phyloP scores from a whole-genome alignment of 345 rosid genomes.

The Theobroma cacao region DNA sequence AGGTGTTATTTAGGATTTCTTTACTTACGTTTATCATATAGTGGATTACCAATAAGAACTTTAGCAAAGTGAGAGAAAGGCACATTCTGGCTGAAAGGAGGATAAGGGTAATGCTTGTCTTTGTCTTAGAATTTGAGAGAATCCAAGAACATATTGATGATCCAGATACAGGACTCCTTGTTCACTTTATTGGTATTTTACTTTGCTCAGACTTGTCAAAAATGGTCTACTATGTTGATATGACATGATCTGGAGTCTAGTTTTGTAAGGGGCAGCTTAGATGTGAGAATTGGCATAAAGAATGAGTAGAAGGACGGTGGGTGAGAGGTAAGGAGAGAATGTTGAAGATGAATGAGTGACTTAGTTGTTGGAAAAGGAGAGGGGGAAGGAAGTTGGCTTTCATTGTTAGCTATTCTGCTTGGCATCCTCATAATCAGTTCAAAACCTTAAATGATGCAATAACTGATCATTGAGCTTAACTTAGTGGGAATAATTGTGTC shows the following conservation, averaged over 20 bases:
- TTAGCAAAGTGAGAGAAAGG: not conserved
- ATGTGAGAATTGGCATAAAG: not conserved
- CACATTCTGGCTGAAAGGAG: not conserved
- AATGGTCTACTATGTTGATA: not conserved
- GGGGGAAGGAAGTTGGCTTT: not conserved
- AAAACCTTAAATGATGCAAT: not conserved
- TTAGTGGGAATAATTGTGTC: not conserved
- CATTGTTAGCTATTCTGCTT: not conserved
- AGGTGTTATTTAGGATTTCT: not conserved
- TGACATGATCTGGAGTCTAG: not conserved
- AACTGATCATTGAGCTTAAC: not conserved
- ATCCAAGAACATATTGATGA: not conserved
- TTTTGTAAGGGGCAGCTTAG: not conserved
- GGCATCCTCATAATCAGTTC: not conserved
- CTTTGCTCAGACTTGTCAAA: not conserved
- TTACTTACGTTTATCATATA: not conserved
- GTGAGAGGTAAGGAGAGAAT: too few relatives aligned
- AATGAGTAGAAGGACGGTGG: not conserved
- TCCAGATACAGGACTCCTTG: not conserved
- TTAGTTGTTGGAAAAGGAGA: not conserved
- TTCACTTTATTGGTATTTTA: not conserved
- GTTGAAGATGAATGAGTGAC: not conserved
- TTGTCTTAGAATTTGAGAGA: constrained; percentile 4
- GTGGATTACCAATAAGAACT: constrained; percentile 1
- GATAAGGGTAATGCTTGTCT: not conserved